Base-by-base conservation (phyloP, 345 rosid genomes). In the Aethionema arabicum region DNA sequence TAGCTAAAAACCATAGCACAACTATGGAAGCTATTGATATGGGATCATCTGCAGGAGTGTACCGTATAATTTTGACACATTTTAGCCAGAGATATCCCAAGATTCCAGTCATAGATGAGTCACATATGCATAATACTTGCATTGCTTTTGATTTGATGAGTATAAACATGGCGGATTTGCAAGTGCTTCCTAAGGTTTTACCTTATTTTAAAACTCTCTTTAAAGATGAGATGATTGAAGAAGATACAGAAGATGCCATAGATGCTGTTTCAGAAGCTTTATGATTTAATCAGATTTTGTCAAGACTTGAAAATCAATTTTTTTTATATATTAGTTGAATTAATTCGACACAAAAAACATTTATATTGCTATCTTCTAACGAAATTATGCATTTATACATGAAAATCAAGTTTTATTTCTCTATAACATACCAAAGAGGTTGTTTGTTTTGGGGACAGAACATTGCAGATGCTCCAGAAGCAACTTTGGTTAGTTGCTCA, bases 51-150 rank as follows among this genome's bases (percentile, higher is more conserved):
- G 95, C 93, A 0, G 88, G 85, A 11, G 97, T 67, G 14, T 89
- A 92, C 63, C 80, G 91, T 3, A 80, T 92, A 40, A 50, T 92
- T 77, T 91, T 92, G 2, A 89, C 98, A 10, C 98, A 92, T 79
- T 92, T 92, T 91, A 92, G 98, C 80, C 97, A 89, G 79, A 72
- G 97, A 76, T 89, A 92, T 75, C 97, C 97, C 0, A 92, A 87
- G 75, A 83, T 92, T 39, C 97, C 95, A 0, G 85, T 89, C 42
- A 80, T 89, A 32, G 98, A 85, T 31, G 90, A 79, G 30, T 42
- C 73, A 0, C 83, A 92, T 68, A 85, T 84, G 98, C 96, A 89
- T 47, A 89, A 87, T 37, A 89, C 98, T 7, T 83, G 97, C 84
- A 78, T 92, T 43, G 95, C 93, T 13, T 89, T 92, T 30, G 97